phyloP scores from a whole-genome alignment of 106 monocot species.

The Xerophyta viscosa region DNA sequence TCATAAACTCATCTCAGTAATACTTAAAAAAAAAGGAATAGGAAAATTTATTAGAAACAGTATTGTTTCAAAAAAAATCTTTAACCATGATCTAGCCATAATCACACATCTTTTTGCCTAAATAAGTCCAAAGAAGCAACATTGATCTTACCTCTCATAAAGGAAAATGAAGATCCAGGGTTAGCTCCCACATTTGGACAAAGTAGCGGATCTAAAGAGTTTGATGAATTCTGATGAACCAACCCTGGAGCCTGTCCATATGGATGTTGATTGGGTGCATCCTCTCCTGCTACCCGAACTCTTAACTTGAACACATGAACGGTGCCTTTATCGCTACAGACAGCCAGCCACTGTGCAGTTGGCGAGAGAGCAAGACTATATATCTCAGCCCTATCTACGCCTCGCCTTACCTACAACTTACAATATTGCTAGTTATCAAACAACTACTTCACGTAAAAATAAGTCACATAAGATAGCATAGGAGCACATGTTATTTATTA shows the following conservation, averaged over 20 bases:
- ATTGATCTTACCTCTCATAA: conserved; percentile 86
- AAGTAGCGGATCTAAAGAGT: conserved; percentile 55
- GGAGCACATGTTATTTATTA: too few relatives aligned
- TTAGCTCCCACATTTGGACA: conserved; percentile 58
- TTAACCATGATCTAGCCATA: too few relatives aligned
- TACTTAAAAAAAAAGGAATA: too few relatives aligned
- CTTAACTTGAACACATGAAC: conserved; percentile 83
- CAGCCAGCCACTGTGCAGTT: conserved; percentile 81
- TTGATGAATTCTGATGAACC: conserved; percentile 70
- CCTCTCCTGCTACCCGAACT: conserved; percentile 80
- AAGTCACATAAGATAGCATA: too few relatives aligned
- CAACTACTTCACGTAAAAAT: too few relatives aligned
- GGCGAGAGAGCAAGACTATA: conserved; percentile 84
- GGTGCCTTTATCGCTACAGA: conserved; percentile 92
- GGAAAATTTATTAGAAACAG: too few relatives aligned
- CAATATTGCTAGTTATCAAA: too few relatives aligned
- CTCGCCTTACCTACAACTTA: conserved; percentile 64
- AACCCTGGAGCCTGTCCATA: conserved; percentile 25
- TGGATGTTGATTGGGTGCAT: conserved; percentile 28
- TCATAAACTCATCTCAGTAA: too few relatives aligned
- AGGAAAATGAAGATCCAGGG: conserved; percentile 70
- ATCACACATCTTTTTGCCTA: too few relatives aligned
- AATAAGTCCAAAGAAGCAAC: too few relatives aligned
- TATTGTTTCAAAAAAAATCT: too few relatives aligned
- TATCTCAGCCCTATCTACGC: conserved; percentile 87